phyloP scores from a whole-genome alignment of 2,329 filamentous ascomycete species.

The Arthrobotrys sinensis region DNA sequence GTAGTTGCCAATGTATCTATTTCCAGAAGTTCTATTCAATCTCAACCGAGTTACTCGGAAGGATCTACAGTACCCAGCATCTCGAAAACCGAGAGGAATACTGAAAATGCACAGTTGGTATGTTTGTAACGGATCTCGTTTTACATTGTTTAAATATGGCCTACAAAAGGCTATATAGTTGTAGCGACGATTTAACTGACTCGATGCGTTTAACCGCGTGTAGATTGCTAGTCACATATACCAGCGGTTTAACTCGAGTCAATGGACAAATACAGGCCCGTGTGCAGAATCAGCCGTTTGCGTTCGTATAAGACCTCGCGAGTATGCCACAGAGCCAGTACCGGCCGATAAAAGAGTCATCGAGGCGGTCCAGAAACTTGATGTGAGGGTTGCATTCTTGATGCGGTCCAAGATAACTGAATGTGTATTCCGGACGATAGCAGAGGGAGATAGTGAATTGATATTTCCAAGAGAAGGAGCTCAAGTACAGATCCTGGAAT shows the following conservation, averaged over 20 bases:
- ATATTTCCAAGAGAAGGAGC: conserved; percentile 28
- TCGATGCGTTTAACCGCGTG: background rate
- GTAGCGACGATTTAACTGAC: background rate
- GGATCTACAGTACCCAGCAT: background rate
- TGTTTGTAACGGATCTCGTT: background rate
- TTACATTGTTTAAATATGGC: too few species aligned
- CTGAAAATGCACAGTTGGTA: conserved; percentile 12
- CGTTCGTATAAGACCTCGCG: conserved; percentile 12
- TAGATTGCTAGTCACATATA: conserved; percentile 37
- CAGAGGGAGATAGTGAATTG: conserved; percentile 14
- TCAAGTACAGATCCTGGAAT: conserved; percentile 34
- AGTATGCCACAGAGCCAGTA: conserved; percentile 27
- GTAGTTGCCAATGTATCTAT: background rate
- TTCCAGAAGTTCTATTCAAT: background rate
- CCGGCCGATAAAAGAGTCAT: conserved; percentile 22
- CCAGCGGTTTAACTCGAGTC: conserved; percentile 20
- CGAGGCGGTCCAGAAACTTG: conserved; percentile 23
- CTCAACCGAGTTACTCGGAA: background rate
- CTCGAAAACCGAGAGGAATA: background rate
- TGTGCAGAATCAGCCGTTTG: conserved; percentile 5
- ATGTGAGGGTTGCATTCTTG: conserved; percentile 34
- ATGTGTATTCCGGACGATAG: conserved; percentile 22
- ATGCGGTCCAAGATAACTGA: conserved; percentile 37
- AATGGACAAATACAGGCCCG: conserved; percentile 6
- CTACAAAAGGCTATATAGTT: background rate